Base-by-base conservation (phyloP, 176 grass and related monocot species). In the Musa beccarii region DNA sequence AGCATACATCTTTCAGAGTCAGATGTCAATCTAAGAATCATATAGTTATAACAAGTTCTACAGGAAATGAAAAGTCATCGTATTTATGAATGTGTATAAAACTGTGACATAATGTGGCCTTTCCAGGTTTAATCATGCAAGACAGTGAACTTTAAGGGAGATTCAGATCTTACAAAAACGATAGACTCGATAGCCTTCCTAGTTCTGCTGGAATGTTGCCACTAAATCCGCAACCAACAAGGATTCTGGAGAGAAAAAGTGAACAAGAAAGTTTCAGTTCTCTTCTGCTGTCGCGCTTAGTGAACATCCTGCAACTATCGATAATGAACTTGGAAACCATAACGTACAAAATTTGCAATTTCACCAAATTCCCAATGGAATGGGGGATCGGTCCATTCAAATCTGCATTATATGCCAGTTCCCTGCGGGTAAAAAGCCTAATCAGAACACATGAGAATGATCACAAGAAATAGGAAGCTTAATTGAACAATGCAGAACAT, bases 171-270 rank as follows among this genome's bases (percentile, higher is more conserved):
- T 52, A 71, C 69, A 71, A 71, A 20, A 23, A 24, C 6, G 1
- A 19, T 11, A 71, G 69, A 8, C 69, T 17, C 49, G 16, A n/a
- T 53, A 71, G 49, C 28, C 10, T 71, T 6, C 69, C 69, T 13
- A 71, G n/a, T 71, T 71, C 69, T 52, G 43, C 9, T 12, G 50
- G 69, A 51, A 71, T 52, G 52, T 22, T 52, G 10, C 69, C 50
- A 52, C 49, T 52, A 21, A 71, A 71, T 10, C 49, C 21, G 69
- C 69, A 71, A 52, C 69, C 69, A 71, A 71, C 69, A 20, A 71
- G 69, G 50, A 52, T 51, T 51, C 69, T 71, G 16, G 1, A 8
- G 11, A 51, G 16, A 50, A 71, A 71, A 71, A 53, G 4, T 22
- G 26, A 67, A 21, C 49, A 52, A 21, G 17, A 50, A 71, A 22